Percentiles rank a stretch among this genome's conserved stretches.
Conservation (phyloP, 768 basidiomycete genomes). For the Auricularia cornea region DNA sequence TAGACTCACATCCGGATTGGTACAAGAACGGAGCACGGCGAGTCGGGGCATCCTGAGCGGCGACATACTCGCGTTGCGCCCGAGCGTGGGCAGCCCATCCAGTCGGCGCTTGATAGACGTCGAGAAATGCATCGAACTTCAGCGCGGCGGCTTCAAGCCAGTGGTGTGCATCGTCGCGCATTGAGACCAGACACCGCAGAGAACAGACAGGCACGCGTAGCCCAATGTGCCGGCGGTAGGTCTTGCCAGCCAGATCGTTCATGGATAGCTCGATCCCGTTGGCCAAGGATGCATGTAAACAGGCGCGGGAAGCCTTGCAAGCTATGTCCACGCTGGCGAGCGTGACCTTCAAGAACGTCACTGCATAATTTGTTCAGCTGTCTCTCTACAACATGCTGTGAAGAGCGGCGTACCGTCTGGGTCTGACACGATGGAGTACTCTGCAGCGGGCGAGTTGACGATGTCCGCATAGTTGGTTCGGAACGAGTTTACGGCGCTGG, state of each 20-base stretch:
- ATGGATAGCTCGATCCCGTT: slow-evolving; percentile 55
- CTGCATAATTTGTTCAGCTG: slow-evolving; percentile 30
- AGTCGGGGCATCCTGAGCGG: slow-evolving; percentile 61
- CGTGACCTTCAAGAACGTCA: slow-evolving; percentile 74
- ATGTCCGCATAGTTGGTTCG: slow-evolving; percentile 63
- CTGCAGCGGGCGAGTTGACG: slow-evolving; percentile 71
- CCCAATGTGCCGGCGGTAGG: slow-evolving; percentile 56
- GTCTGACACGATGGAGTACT: slow-evolving; percentile 51
- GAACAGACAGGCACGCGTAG: slow-evolving; percentile 45
- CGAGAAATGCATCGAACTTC: slow-evolving; percentile 47
- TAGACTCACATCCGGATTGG: background rate
- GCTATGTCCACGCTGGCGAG: slow-evolving; percentile 46
- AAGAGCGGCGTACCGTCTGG: slow-evolving; percentile 59
- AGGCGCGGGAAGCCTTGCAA: slow-evolving; percentile 45
- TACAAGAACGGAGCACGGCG: slow-evolving; percentile 49
- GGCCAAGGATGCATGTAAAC: slow-evolving; percentile 46
- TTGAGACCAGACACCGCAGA: slow-evolving; percentile 37
- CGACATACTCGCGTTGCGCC: slow-evolving; percentile 58
- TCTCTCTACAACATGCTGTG: slow-evolving; percentile 7
- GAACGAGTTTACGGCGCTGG: slow-evolving; percentile 49
- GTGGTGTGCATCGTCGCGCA: slow-evolving; percentile 21
- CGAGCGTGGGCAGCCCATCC: slow-evolving; percentile 44
- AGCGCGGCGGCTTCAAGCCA: slow-evolving; percentile 66
- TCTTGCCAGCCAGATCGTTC: slow-evolving; percentile 67
- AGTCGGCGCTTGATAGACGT: slow-evolving; percentile 57